phyloP scores from a whole-genome alignment of 257 asterid genomes.

The Nicotiana tomentosiformis region DNA sequence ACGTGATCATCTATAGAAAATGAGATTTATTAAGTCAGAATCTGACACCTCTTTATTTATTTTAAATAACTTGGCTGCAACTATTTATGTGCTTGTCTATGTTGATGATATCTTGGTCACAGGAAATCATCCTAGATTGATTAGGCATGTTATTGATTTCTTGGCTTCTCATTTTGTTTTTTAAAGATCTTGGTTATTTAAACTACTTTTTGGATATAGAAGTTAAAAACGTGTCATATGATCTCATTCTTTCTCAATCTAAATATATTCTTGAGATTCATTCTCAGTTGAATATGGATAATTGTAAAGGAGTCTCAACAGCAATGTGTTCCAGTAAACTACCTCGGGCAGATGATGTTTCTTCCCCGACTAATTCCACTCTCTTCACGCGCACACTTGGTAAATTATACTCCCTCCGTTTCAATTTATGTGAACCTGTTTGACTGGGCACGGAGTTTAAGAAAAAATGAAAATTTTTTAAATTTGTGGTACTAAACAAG shows the following conservation, averaged over 20 bases:
- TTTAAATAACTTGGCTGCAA: background rate
- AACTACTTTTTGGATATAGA: background rate
- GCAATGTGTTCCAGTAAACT: background rate
- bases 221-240: background rate
- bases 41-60: background rate
- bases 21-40: background rate
- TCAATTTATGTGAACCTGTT: too few species aligned
- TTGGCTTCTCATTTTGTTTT: background rate
- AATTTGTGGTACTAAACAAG: too few species aligned
- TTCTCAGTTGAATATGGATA: background rate
- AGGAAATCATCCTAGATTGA: background rate
- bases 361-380: background rate
- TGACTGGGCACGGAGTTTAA: too few species aligned
- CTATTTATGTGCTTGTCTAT: background rate
- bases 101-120: background rate
- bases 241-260: background rate
- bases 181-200: background rate
- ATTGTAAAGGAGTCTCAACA: background rate
- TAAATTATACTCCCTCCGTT: too few species aligned
- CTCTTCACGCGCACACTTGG: background rate
- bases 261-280: background rate
- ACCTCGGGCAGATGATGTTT: background rate
- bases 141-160: background rate
- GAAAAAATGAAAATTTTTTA: too few species aligned
- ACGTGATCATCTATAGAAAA: background rate